Conservation (phyloP, 768 basidiomycete species). For the Lactarius deliciosus region DNA sequence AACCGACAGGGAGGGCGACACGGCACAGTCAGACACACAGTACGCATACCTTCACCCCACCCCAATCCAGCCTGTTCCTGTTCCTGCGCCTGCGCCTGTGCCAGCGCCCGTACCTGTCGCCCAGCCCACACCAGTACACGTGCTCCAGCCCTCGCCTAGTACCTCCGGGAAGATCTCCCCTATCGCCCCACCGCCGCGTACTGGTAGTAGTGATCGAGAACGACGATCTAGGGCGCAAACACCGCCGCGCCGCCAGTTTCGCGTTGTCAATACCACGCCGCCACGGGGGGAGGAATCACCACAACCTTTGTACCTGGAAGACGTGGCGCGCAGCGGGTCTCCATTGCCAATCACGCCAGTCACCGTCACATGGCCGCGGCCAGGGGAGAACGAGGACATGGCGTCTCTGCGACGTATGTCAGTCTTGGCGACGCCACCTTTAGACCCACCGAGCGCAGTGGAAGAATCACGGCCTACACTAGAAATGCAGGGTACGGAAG, state of each 20-base stretch:
- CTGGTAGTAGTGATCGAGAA: background rate
- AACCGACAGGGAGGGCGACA: background rate
- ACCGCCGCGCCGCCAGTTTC: slow-evolving; percentile 17
- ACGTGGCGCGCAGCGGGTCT: slow-evolving; percentile 1
- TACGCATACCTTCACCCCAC: slow-evolving; percentile 18
- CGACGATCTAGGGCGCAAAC: slow-evolving; percentile 10
- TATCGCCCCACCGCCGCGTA: background rate
- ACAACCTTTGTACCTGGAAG: slow-evolving; percentile 18
- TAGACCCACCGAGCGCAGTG: background rate
- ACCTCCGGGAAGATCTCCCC: background rate
- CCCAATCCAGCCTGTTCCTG: background rate
- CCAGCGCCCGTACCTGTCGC: background rate
- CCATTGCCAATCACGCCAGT: slow-evolving; percentile 17
- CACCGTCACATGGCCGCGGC: slow-evolving; percentile 1
- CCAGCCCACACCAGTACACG: slow-evolving; percentile 3
- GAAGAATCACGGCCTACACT: background rate
- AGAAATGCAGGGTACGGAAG: too few relatives aligned
- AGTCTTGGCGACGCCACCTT: background rate
- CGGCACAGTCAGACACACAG: slow-evolving; percentile 20
- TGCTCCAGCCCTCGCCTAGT: background rate
- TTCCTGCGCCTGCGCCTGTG: slow-evolving; percentile 6
- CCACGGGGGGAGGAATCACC: slow-evolving; percentile 13
- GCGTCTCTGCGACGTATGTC: background rate
- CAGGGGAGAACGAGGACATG: slow-evolving; percentile 8
- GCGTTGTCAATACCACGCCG: slow-evolving; percentile 24